Conservation (phyloP, 2,329 filamentous ascomycete genomes). For the Alternaria sp. region DNA sequence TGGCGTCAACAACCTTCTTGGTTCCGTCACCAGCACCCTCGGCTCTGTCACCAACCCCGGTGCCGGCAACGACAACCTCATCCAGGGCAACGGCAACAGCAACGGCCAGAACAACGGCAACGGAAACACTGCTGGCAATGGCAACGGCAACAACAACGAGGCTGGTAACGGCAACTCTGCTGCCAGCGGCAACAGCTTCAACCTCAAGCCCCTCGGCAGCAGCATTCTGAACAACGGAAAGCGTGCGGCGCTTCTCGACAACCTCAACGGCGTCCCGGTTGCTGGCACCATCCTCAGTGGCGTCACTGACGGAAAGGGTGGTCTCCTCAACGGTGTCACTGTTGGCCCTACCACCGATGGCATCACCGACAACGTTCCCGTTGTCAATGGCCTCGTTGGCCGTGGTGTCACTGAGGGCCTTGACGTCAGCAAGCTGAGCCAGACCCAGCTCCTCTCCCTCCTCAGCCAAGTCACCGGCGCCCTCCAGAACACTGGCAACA, state of each 20-base stretch:
- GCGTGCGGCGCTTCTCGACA: background rate
- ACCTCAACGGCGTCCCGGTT: background rate
- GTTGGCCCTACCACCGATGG: background rate
- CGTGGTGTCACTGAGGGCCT: background rate
- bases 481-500: background rate
- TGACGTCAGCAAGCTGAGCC: background rate
- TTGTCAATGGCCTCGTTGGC: background rate
- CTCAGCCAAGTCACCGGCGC: background rate
- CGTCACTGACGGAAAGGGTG: background rate
- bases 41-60: constrained; percentile 17
- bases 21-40: constrained; percentile 6
- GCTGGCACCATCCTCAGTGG: background rate
- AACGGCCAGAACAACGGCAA: constrained; percentile 12
- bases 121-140: constrained; percentile 12
- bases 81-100: constrained; percentile 13
- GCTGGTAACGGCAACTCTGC: constrained; percentile 8
- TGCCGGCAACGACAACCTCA: constrained; percentile 8
- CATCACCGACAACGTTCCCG: background rate
- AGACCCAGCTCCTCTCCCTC: background rate
- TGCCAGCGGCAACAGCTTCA: constrained; percentile 18
- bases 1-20: background rate
- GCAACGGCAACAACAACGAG: constrained; percentile 16
- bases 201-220: constrained; percentile 11
- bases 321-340: background rate
- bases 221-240: background rate